Percentiles rank a stretch among this genome's conserved stretches.
These are phyloP conservation scores for Fusarium cyanostomum DNA, from an alignment of 2,329 filamentous ascomycete species.

Conservation along the genomic window DNA sequence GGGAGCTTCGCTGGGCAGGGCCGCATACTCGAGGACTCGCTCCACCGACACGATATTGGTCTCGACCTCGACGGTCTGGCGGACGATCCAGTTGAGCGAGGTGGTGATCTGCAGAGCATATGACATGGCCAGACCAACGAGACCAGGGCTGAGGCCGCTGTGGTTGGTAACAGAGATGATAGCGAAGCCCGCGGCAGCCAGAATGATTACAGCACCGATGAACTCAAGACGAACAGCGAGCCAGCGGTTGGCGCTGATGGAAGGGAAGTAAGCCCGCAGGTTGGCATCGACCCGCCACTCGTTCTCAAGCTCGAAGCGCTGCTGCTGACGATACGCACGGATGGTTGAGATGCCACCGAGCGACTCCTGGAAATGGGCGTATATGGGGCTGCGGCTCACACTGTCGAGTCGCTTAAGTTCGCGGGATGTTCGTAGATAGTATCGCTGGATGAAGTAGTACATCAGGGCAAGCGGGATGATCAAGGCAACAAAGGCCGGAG, in stretches of 20 bases:
- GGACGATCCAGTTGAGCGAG: slow-evolving; percentile 98
- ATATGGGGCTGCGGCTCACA: slow-evolving; percentile 94
- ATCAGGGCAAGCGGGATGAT: slow-evolving; percentile 82
- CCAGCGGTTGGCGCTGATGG: slow-evolving; percentile 94
- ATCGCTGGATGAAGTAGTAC: slow-evolving; percentile 94
- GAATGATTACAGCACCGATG: slow-evolving; percentile 92
- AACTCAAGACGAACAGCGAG: slow-evolving; percentile 94
- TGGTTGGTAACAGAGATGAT: slow-evolving; percentile 81
- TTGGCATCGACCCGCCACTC: slow-evolving; percentile 98
- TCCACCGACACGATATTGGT: slow-evolving; percentile 99
- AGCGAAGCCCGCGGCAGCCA: slow-evolving; percentile 83
- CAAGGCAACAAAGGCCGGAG: slow-evolving; percentile 80
- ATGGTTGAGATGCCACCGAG: slow-evolving; percentile 95
- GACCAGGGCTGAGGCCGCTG: slow-evolving; percentile 71
- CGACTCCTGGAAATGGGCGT: slow-evolving; percentile 97
- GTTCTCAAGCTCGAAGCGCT: slow-evolving; percentile 89
- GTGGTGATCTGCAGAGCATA: slow-evolving; percentile 97
- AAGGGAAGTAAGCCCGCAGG: slow-evolving; percentile 92
- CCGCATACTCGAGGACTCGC: slow-evolving; percentile 94
- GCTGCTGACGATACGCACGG: slow-evolving; percentile 89
- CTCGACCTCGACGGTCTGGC: slow-evolving; percentile 99
- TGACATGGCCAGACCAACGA: slow-evolving; percentile 94
- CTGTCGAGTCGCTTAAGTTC: slow-evolving; percentile 97
- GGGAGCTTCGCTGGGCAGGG: slow-evolving; percentile 89
- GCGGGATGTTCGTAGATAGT: slow-evolving; percentile 94